These are phyloP conservation scores for Sabuloglossum arenarium DNA, from an alignment of 495 filamentous ascomycete species.

Conservation along the genomic window DNA sequence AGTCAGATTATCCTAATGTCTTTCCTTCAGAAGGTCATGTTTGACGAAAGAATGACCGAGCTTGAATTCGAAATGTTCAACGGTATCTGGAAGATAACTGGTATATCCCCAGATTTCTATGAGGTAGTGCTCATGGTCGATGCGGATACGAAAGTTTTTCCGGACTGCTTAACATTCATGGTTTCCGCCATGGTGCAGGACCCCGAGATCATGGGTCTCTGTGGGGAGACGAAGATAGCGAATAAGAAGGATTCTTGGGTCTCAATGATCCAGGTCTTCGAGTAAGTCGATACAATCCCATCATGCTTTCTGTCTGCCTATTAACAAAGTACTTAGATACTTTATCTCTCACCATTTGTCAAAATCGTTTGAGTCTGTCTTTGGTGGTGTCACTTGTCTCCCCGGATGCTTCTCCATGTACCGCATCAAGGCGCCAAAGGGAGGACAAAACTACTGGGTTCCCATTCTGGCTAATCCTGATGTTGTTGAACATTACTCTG, in stretches of 20 bases:
- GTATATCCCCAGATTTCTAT: slow-evolving; percentile 93
- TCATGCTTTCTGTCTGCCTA: slow-evolving; percentile 8
- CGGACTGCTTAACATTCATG: slow-evolving; percentile 96
- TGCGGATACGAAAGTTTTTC: slow-evolving; percentile 97
- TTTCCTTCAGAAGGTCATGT: slow-evolving; percentile 99
- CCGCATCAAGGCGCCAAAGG: slow-evolving; percentile 96
- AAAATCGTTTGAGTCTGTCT: slow-evolving; percentile 95
- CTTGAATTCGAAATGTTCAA: slow-evolving; percentile 99
- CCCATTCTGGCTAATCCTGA: slow-evolving; percentile 97
- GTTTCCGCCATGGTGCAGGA: slow-evolving; percentile 98
- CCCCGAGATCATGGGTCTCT: slow-evolving; percentile 97
- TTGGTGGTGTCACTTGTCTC: slow-evolving; percentile 97
- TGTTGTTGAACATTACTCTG: slow-evolving; percentile 96
- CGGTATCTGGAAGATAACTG: slow-evolving; percentile 93
- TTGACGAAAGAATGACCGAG: slow-evolving; percentile 98
- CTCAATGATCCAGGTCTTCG: slow-evolving; percentile 98
- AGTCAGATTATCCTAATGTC: slow-evolving; percentile 98
- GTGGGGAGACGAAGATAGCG: slow-evolving; percentile 98
- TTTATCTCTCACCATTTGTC: slow-evolving; percentile 95
- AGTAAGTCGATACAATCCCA: slow-evolving; percentile 22
- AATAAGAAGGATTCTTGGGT: slow-evolving; percentile 94
- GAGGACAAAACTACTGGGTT: slow-evolving; percentile 97
- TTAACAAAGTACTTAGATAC: slow-evolving; percentile 24
- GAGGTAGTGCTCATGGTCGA: slow-evolving; percentile 97
- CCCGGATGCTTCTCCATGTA: slow-evolving; percentile 99